phyloP scores from a whole-genome alignment of 176 grass and related monocot species.

The Aechmea fasciata region DNA sequence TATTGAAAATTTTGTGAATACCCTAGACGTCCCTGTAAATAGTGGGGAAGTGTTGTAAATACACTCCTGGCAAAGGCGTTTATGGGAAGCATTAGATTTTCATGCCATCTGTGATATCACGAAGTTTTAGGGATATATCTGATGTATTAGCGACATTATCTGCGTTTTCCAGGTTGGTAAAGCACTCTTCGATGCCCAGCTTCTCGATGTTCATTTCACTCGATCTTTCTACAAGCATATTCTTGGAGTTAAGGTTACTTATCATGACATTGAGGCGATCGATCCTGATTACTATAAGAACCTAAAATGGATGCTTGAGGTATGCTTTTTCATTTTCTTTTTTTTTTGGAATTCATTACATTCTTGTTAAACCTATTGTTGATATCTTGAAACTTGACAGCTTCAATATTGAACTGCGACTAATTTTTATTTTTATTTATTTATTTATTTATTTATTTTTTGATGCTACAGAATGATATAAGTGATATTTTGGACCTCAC shows the following conservation, averaged over 20 bases:
- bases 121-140: no score
- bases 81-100: no score
- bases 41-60: no score
- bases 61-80: no score
- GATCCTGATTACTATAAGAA: slow-evolving; percentile 97
- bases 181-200: slow-evolving; percentile 93
- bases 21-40: no score
- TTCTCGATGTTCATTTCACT: slow-evolving; percentile 96
- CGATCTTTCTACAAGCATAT: slow-evolving; percentile 99
- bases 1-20: no score
- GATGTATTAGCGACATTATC: slow-evolving; percentile 1
- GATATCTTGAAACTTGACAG: slow-evolving; percentile 1
- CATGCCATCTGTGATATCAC: no score
- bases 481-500: slow-evolving; percentile 91
- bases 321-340: slow-evolving; percentile 18
- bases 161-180: slow-evolving; percentile 68
- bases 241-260: slow-evolving; percentile 93
- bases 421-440: slow-evolving; percentile 6
- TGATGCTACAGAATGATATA: slow-evolving; percentile 77
- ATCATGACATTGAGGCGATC: slow-evolving; percentile 99
- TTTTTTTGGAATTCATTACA: not conserved
- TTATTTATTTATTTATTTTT: not conserved
- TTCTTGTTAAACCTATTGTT: not conserved
- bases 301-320: slow-evolving; percentile 99
- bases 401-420: slow-evolving; percentile 15